A percentile compares a stretch with the other conserved stretches of the same genome.
These are phyloP conservation scores for Plantago major DNA, from an alignment of 257 asterid genomes.

Conservation along the genomic window DNA sequence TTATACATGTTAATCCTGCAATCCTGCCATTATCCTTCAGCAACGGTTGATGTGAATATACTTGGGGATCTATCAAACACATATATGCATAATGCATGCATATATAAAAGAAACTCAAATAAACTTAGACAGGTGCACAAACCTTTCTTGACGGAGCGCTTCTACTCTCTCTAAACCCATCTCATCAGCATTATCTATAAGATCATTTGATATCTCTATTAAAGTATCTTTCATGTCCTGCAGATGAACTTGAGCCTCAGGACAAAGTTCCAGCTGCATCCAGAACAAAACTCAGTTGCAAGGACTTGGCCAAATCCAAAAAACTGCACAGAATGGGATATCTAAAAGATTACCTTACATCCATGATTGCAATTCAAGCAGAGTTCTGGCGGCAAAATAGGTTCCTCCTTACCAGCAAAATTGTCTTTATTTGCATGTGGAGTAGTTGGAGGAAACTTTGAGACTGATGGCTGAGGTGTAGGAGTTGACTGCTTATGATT, in stretches of 20 bases:
- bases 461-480: conserved; percentile 73
- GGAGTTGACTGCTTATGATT: conserved; percentile 64
- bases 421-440: conserved; percentile 39
- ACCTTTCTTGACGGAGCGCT: conserved; percentile 86
- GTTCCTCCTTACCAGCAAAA: conserved; percentile 24
- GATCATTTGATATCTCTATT: conserved; percentile 78
- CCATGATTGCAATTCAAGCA: conserved; percentile 72
- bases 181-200: conserved; percentile 70
- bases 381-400: conserved; percentile 68
- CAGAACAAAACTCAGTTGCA: conserved; percentile 24
- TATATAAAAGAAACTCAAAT: conserved; percentile 3
- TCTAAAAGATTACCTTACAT: conserved; percentile 45
- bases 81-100: conserved; percentile 1
- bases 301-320: conserved; percentile 16
- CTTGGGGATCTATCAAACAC: not conserved
- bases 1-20: conserved; percentile 16
- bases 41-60: too few relatives aligned
- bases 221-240: conserved; percentile 77
- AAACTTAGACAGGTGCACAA: conserved; percentile 18
- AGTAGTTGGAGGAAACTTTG: conserved; percentile 61
- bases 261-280: conserved; percentile 82
- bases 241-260: conserved; percentile 73
- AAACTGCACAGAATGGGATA: conserved; percentile 11
- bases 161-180: conserved; percentile 61
- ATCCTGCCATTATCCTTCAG: not conserved